Evolutionary conservation across 371 early-diverging fungal genomes (phyloP).

Genomic region (Actinomortierella ambigua): DNA sequence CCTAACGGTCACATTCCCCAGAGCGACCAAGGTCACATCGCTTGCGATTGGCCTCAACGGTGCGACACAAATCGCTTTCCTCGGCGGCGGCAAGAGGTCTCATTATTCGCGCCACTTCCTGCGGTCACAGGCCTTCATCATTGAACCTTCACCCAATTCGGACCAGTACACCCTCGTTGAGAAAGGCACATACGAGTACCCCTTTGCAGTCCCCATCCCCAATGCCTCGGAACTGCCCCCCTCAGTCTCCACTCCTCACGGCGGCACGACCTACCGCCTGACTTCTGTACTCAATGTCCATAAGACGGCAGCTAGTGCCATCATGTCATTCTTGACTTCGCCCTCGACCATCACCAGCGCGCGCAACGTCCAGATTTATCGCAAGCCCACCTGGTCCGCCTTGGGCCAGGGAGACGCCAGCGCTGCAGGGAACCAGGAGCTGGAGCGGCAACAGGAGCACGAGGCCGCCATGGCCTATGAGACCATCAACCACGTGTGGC

Average conservation of each 20-base stretch:
- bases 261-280: slow-evolving; percentile 44
- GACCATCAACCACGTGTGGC: slow-evolving; percentile 30
- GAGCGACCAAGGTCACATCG: slow-evolving; percentile 34
- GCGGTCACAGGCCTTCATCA: slow-evolving; percentile 29
- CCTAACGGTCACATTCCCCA: slow-evolving; percentile 21
- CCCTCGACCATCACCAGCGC: slow-evolving; percentile 24
- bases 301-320: slow-evolving; percentile 15
- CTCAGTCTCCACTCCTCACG: slow-evolving; percentile 41
- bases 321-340: slow-evolving; percentile 42
- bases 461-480: slow-evolving; percentile 23
- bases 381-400: slow-evolving; percentile 8
- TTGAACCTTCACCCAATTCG: slow-evolving; percentile 23
- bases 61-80: slow-evolving; percentile 42
- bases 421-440: too few relatives aligned
- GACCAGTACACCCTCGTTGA: slow-evolving; percentile 26
- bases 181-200: slow-evolving; percentile 24
- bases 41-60: slow-evolving; percentile 33
- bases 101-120: slow-evolving; percentile 45
- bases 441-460: not conserved
- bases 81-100: slow-evolving; percentile 37
- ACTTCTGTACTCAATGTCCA: slow-evolving; percentile 30
- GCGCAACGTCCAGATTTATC: slow-evolving; percentile 28
- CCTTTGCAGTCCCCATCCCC: slow-evolving; percentile 33
- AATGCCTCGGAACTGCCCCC: slow-evolving; percentile 23
- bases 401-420: too few relatives aligned